Evolutionary conservation across 768 basidiomycete species (phyloP).

Genomic region (Termitomyces eurrhizus): DNA sequence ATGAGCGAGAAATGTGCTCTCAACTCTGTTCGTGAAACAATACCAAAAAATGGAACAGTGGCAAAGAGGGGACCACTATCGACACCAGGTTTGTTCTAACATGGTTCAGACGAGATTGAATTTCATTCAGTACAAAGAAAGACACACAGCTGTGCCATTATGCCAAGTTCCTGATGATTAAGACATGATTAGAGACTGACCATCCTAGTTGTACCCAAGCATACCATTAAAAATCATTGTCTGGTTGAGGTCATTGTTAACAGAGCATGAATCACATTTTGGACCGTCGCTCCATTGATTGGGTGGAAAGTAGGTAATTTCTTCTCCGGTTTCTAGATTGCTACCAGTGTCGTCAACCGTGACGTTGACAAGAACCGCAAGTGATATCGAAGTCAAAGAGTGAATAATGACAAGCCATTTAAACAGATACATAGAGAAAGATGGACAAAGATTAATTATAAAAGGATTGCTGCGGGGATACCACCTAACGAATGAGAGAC

Average conservation of each 20-base stretch:
- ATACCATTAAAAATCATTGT: slow-evolving; percentile 12
- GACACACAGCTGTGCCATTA: slow-evolving; percentile 21
- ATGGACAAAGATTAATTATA: slow-evolving; percentile 9
- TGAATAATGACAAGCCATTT: slow-evolving; percentile 10
- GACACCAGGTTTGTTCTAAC: slow-evolving; percentile 11
- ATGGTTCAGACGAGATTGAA: slow-evolving; percentile 11
- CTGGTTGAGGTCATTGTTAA: slow-evolving; percentile 17
- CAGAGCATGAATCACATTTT: slow-evolving; percentile 23
- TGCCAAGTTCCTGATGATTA: slow-evolving; percentile 30
- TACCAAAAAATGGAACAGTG: slow-evolving; percentile 32
- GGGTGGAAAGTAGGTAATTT: slow-evolving; percentile 28
- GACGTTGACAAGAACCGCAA: slow-evolving; percentile 25
- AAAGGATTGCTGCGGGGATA: not conserved
- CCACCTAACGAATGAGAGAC: not conserved
- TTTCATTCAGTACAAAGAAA: not conserved
- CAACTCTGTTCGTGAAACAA: not conserved
- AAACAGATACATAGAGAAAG: slow-evolving; percentile 12
- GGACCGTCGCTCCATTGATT: slow-evolving; percentile 28
- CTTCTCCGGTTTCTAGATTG: slow-evolving; percentile 25
- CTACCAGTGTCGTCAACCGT: slow-evolving; percentile 40
- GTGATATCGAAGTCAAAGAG: slow-evolving; percentile 7
- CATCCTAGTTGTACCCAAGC: not conserved
- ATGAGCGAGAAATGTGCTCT: slow-evolving; percentile 2
- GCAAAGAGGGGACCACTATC: slow-evolving; percentile 20
- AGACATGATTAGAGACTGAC: not conserved